Evolutionary conservation across 208 protist genomes (phyloP).

Genomic region (Crithidia brevicula): DNA sequence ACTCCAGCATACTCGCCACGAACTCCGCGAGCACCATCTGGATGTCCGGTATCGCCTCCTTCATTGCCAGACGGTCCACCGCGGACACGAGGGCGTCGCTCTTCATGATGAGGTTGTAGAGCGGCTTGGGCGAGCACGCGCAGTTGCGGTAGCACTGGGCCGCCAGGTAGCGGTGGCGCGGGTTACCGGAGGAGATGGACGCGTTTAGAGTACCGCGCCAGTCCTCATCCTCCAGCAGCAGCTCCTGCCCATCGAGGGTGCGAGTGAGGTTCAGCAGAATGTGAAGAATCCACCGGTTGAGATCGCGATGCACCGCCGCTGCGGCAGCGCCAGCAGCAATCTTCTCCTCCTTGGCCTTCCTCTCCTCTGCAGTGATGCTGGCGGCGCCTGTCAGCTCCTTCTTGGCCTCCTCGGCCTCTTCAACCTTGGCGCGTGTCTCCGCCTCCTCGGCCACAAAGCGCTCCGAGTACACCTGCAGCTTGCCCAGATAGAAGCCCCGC

Average conservation of each 20-base stretch:
- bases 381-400: not conserved
- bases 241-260: conserved; percentile 65
- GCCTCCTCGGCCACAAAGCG: conserved; percentile 32
- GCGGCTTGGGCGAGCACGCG: conserved; percentile 47
- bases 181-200: conserved; percentile 44
- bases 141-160: conserved; percentile 86
- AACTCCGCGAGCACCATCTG: conserved; percentile 72
- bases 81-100: conserved; percentile 44
- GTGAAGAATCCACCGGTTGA: conserved; percentile 76
- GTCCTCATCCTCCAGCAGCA: conserved; percentile 77
- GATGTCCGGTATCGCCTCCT: conserved; percentile 45
- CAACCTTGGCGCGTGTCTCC: conserved; percentile 14
- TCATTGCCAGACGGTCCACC: conserved; percentile 49
- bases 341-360: conserved; percentile 18
- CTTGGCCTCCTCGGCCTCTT: conserved; percentile 30
- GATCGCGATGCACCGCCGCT: conserved; percentile 42
- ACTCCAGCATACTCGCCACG: conserved; percentile 61
- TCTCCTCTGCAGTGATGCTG: conserved; percentile 4
- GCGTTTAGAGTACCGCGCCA: conserved; percentile 54
- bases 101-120: conserved; percentile 51
- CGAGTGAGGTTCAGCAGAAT: conserved; percentile 86
- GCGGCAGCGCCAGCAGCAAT: conserved; percentile 4
- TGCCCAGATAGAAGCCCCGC: conserved; percentile 79
- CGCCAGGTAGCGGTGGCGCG: conserved; percentile 62
- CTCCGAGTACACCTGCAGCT: conserved; percentile 69